Base-by-base conservation (phyloP, 2,329 filamentous ascomycete genomes). In the Beauveria sp. region DNA sequence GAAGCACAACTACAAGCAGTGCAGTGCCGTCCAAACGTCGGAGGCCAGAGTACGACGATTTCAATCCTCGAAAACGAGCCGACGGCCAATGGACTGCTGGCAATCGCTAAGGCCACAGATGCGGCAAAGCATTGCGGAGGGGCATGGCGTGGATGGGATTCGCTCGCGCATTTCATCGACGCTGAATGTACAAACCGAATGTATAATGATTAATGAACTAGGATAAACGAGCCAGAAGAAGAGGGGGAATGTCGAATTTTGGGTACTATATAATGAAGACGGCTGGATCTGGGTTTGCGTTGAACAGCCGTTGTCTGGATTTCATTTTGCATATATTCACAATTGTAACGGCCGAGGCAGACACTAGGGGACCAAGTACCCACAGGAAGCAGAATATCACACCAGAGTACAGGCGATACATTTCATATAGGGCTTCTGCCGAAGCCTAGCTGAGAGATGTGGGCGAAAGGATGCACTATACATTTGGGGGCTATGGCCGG, bases 1-100 rank as follows among this genome's bases (percentile, higher is more conserved):
- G 49, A 14, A 59, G 58, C 49, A 40, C n/a, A 3, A 34, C 18
- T 18, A 46, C 58, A 7, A 53, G 49, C 49, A 53, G 47, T 28
- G 58, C 28, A 4, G 42, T 24, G n/a, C 38, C 58, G 2, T 46
- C 24, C 20, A 60, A 60, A n/a, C 58, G 58, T 42, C 53, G 53
- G 38, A 42, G 49, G n/a, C 47, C 49, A 26, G 58, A 46, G 24
- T 14, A 60, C 9, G 42, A 5, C 14, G 58, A 60, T 22, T 34
- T 16, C n/a, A 40, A 50, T 12, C 58, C 58, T n/a, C 58, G 58
- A 26, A 60, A 60, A 47, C 38, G 58, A 14, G 49, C 58, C 6
- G 58, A 60, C 20, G 40, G 34, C 14, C 57, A 51, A 59, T 59
- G 57, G 57, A 34, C 46, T 5, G 38, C 47, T 14, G 10, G 57